Percentiles rank a stretch among this genome's conserved stretches.
phyloP scores from a whole-genome alignment of 169 alveolate species.

The Babesia divergens region DNA sequence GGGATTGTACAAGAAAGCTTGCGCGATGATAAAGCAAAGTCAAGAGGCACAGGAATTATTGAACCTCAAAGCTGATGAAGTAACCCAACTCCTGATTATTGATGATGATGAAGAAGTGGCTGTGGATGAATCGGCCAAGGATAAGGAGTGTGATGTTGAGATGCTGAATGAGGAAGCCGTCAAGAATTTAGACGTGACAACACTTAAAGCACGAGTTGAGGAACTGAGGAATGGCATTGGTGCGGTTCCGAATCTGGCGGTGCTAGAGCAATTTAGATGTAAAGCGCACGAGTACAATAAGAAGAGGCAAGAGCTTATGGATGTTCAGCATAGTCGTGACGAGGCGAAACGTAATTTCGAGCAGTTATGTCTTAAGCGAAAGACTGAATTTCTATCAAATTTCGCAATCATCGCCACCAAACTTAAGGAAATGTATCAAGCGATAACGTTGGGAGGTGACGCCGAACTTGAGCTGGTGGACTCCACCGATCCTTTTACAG shows the following conservation, averaged over 20 bases:
- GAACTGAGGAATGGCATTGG: slow-evolving; percentile 45
- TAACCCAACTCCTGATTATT: not conserved
- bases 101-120: slow-evolving; percentile 19
- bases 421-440: slow-evolving; percentile 85
- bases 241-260: slow-evolving; percentile 57
- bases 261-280: slow-evolving; percentile 60
- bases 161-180: slow-evolving; percentile 20
- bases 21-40: slow-evolving; percentile 12
- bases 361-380: slow-evolving; percentile 66
- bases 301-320: slow-evolving; percentile 61
- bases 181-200: slow-evolving; percentile 49
- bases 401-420: slow-evolving; percentile 80
- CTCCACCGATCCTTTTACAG: slow-evolving; percentile 94
- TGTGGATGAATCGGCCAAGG: slow-evolving; percentile 6
- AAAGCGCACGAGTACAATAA: slow-evolving; percentile 65
- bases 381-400: slow-evolving; percentile 78
- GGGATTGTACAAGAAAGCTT: not conserved
- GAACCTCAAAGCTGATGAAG: slow-evolving; percentile 2
- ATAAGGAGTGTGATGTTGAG: not conserved
- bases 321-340: slow-evolving; percentile 57
- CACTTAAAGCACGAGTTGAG: slow-evolving; percentile 59
- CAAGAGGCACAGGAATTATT: slow-evolving; percentile 25
- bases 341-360: slow-evolving; percentile 61
- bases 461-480: slow-evolving; percentile 97
- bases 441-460: slow-evolving; percentile 94